Conservation (phyloP, 2,329 filamentous ascomycete genomes). For the Tolypocladium nubicola region DNA sequence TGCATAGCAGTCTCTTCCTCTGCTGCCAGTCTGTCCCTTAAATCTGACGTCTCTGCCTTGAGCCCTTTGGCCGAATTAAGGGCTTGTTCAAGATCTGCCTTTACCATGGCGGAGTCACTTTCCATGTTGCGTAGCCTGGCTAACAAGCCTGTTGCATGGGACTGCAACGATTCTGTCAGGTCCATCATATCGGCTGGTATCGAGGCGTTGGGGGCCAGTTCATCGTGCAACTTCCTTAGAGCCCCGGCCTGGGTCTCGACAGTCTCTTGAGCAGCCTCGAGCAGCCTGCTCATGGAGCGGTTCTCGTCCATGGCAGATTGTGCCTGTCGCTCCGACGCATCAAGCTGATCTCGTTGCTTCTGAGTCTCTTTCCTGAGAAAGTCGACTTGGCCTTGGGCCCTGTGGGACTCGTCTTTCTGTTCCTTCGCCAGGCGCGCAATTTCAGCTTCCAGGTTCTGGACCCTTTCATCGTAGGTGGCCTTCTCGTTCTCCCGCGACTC, state of each 20-base stretch:
- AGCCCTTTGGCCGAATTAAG: conserved; percentile 44
- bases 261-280: conserved; percentile 39
- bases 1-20: conserved; percentile 41
- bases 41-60: conserved; percentile 43
- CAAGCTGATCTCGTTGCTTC: conserved; percentile 48
- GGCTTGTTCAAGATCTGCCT: conserved; percentile 51
- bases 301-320: conserved; percentile 44
- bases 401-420: conserved; percentile 44
- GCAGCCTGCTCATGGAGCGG: conserved; percentile 37
- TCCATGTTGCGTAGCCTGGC: conserved; percentile 51
- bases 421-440: conserved; percentile 53
- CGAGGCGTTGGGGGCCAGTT: conserved; percentile 42
- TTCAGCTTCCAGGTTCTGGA: conserved; percentile 60
- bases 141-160: conserved; percentile 45
- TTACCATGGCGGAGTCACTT: conserved; percentile 47
- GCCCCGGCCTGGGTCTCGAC: conserved; percentile 40
- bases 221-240: conserved; percentile 47
- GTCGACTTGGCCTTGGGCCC: conserved; percentile 51
- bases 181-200: conserved; percentile 46
- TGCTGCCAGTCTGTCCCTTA: conserved; percentile 39
- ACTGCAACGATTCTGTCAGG: conserved; percentile 49
- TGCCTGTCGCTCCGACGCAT: conserved; percentile 47
- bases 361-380: conserved; percentile 51
- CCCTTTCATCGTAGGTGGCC: conserved; percentile 55
- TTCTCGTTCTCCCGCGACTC: conserved; percentile 78